A percentile compares a stretch with the other conserved stretches of the same genome.
phyloP scores from a whole-genome alignment of 2,329 filamentous ascomycete species.

The Verticillium dahliae region DNA sequence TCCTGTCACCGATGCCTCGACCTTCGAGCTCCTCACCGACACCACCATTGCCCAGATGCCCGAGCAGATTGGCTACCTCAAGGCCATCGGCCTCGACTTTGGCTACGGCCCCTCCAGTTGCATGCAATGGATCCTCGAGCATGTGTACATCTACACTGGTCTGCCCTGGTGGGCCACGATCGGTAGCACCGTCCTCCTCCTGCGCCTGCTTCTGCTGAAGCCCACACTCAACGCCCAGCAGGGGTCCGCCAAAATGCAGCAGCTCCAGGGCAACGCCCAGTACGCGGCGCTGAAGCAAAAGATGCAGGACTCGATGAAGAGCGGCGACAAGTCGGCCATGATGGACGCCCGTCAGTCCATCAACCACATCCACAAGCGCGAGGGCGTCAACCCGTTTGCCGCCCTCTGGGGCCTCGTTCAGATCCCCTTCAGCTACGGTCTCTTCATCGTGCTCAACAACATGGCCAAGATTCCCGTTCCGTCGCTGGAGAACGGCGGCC shows the following conservation, averaged over 20 bases:
- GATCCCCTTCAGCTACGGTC: constrained; percentile 69
- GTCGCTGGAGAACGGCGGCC: constrained; percentile 61
- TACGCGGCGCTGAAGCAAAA: constrained; percentile 45
- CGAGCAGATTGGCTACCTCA: constrained; percentile 75
- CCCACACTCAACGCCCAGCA: constrained; percentile 58
- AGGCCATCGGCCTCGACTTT: constrained; percentile 77
- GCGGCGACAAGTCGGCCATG: constrained; percentile 48
- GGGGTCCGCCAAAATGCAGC: constrained; percentile 53
- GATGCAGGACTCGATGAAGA: constrained; percentile 27
- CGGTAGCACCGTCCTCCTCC: constrained; percentile 52
- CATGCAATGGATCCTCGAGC: constrained; percentile 73
- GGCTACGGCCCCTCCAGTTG: constrained; percentile 71
- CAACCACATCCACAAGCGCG: constrained; percentile 28
- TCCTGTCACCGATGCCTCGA: constrained; percentile 17
- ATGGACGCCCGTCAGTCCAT: constrained; percentile 28
- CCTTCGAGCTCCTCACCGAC: constrained; percentile 19
- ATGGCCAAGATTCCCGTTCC: constrained; percentile 79
- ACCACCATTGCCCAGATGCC: constrained; percentile 52
- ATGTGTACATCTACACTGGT: constrained; percentile 69
- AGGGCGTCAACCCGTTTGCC: constrained; percentile 24
- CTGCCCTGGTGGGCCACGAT: constrained; percentile 81
- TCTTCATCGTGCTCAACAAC: constrained; percentile 68
- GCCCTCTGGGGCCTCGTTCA: constrained; percentile 33
- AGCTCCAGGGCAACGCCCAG: constrained; percentile 47
- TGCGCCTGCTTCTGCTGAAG: constrained; percentile 61